phyloP scores from a whole-genome alignment of 2,329 filamentous ascomycete species.

The Ascochyta koolunga region DNA sequence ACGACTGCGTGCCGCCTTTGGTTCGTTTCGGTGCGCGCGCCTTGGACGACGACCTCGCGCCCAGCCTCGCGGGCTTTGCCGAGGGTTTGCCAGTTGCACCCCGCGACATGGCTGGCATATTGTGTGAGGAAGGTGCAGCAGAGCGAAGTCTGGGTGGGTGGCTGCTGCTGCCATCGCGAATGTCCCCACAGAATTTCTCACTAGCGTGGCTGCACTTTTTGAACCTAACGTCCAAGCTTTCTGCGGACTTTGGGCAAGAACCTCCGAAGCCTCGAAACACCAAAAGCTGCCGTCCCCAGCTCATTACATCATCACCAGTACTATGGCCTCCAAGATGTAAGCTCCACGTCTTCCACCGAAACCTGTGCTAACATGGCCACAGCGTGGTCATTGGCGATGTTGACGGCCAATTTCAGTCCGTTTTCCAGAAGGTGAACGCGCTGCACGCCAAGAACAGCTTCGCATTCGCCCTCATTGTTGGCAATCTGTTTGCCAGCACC shows the following conservation, averaged over 20 bases:
- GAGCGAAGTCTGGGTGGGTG: slow-evolving; percentile 10
- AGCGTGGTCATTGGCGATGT: slow-evolving; percentile 84
- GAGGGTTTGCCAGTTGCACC: slow-evolving; percentile 29
- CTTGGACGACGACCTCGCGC: slow-evolving; percentile 27
- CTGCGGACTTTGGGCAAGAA: slow-evolving; percentile 9
- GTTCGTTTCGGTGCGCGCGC: slow-evolving; percentile 64
- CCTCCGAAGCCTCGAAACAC: slow-evolving; percentile 11
- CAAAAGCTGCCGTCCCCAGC: background rate
- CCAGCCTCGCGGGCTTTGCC: slow-evolving; percentile 15
- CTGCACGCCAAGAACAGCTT: slow-evolving; percentile 90
- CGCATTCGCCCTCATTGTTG: slow-evolving; percentile 80
- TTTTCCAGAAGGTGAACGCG: slow-evolving; percentile 79
- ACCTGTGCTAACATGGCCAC: slow-evolving; percentile 15
- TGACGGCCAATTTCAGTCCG: slow-evolving; percentile 75
- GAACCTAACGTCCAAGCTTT: background rate
- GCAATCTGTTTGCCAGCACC: slow-evolving; percentile 75
- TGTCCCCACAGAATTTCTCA: slow-evolving; percentile 40
- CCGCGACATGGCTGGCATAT: slow-evolving; percentile 54
- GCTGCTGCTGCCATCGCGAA: slow-evolving; percentile 13
- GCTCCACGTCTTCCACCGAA: background rate
- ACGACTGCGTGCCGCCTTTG: slow-evolving; percentile 73
- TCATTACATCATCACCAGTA: slow-evolving; percentile 4
- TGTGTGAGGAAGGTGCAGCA: slow-evolving; percentile 19
- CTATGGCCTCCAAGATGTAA: slow-evolving; percentile 67
- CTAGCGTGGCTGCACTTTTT: slow-evolving; percentile 26